Base-by-base conservation (phyloP, 495 filamentous ascomycete species). In the Annulohypoxylon moriforme region DNA sequence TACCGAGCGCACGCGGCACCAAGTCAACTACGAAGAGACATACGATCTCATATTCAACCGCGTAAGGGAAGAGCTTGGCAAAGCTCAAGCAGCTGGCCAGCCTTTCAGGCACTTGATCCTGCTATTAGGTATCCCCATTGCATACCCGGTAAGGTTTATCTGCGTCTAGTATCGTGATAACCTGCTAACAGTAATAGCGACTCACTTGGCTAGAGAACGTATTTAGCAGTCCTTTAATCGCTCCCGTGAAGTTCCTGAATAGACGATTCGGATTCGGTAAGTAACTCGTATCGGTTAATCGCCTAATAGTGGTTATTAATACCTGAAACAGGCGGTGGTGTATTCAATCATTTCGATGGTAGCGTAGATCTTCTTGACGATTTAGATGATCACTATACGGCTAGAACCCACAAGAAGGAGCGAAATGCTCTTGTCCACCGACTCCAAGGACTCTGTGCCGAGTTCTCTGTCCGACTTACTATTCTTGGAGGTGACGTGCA, bases 401-500 rank as follows among this genome's bases (percentile, higher is more conserved):
- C 95, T 11, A 88, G 89, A 31, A 93, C 93, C 61, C 95, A 98
- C 84, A 98, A 97, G 78, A 86, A 87, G 44, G 95, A 98, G 83
- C 90, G 95, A 47, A 90, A 89, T 67, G 81, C 84, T 31, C 84
- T 98, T 25, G 78, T 97, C 33, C 85, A 89, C 46, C 87, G 91
- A 24, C 86, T 97, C 22, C 94, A 98, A 76, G 81, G 83, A 20
- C 80, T 97, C 38, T 86, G 91, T 36, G 85, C 89, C 52, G 83
- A 88, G 66, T 89, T 92, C 82, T 90, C 87, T 11, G 84, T 94
- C 22, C 93, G 95, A 33, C 86, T 96, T 60, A 93, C 92, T 16
- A 96, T 98, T 72, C 86, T 98, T 6, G 86, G 93, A 38, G 96
- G 96, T 44, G 96, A 99, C 81, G 96, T 98, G 13, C 94, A 98